Evolutionary conservation across 257 asterid genomes (phyloP), one percentile per base, ranked within the genome.

Genomic region (Solanum chilense): DNA sequence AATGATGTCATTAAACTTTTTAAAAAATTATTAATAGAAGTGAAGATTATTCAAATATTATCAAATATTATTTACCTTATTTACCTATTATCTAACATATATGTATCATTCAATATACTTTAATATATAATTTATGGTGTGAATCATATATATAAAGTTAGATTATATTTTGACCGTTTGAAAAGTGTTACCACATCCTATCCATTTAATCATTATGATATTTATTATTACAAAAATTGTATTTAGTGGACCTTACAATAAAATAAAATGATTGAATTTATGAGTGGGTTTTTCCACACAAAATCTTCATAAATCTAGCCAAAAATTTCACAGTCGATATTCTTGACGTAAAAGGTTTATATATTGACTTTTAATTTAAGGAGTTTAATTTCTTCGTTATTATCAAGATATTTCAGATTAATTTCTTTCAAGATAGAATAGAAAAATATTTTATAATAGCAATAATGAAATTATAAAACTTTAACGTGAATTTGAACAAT

Each of bases 361-460:
- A 29, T 71, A 74, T 74, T 29, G 85, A 80, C 69, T 80, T 29
- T 14, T 6, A 45, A 47, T n/a, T n/a, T 77, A 77, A 44, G n/a
- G 39, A 7, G 41, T 44, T 44, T 9, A 77, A 77, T 18, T 33
- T 3, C 25, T 23, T 7, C 1, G 1, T 29, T 12, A 68, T 27
- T 0, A 20, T 66, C 2, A 66, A 66, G 5, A 27, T 3, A 66
- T 66, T 66, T 66, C 13, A 31, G 1, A 66, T 66, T 66, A 66
- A 66, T 27, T 68, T 4, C 23, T 13, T 6, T 7, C 37, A 13
- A 25, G 14, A 68, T 68, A 12, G 6, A 25, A 6, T 13, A 9
- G 0, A 29, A 6, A 68, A 29, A 0, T 7, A 0, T 15, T 29
- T 0, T 0, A 3, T 12, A 7, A 69, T 15, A 15, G 1, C 0